Evolutionary conservation across 805 yeast genomes (phyloP), one percentile per base, ranked within the genome.

Genomic region (Kodamaea nitidulidarum): DNA sequence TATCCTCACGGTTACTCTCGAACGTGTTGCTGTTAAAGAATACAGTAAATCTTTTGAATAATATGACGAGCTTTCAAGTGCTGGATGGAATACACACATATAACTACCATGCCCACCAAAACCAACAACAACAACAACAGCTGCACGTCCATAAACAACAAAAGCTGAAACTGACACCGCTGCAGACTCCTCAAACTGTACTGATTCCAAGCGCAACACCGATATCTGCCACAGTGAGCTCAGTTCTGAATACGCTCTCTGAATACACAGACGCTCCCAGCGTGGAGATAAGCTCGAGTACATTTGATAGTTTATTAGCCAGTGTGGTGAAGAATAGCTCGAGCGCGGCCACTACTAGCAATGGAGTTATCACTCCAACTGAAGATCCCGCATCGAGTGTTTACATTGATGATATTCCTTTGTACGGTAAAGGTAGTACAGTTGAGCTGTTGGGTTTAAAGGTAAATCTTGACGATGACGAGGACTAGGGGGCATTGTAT

Each of bases 1-100:
- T 91, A 5, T 76, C 85, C 14, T 80, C 90, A 25, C 65, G 97
- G 43, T 60, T 88, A 24, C 47, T 64, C 43, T 60, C 67, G 17
- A 56, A 61, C n/a, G 67, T 63, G 21, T 43, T 62, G 16, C 55
- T 61, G 26, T 54, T 68, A 36, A 63, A 62, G 38, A 60, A 57
- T 26, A 55, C 68, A 11, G 54, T 66, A 18, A 60, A 59, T 27
- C 39, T 59, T 25, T 52, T 67, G 26, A 61, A 60, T 44, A 48
- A 51, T 12, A 55, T 68, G 63, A 53, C 61, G 36, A 44, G 51
- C 20, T 65, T 51, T 44, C 57, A 55, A 39, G 50, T 63, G 11
- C 56, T 54, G 33, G 68, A 65, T 32, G 69, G 67, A 2, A 66
- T 64, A 8, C 68, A 61, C 43, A 50, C 51, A 5, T 59, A 58